Evolutionary conservation across 352 stramenopile genomes (phyloP).

Genomic region (Phytopythium boreale): DNA sequence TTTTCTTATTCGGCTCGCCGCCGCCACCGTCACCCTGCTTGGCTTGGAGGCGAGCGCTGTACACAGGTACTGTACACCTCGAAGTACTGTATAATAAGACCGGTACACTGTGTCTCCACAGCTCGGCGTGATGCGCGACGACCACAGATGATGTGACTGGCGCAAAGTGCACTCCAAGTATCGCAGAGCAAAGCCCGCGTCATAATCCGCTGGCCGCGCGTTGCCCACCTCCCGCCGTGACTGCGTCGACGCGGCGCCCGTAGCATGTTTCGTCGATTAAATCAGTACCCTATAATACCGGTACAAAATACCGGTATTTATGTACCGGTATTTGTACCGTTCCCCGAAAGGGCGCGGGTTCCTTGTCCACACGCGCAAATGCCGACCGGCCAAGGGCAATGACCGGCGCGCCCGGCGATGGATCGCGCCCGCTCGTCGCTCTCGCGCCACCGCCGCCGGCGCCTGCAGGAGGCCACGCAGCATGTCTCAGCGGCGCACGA

Average conservation of each 20-base stretch:
- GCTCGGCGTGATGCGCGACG: too few species aligned
- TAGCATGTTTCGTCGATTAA: not conserved
- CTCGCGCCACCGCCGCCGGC: slow-evolving; percentile 54
- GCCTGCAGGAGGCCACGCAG: slow-evolving; percentile 47
- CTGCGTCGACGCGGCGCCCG: not conserved
- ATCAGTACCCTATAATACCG: not conserved
- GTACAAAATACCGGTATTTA: not conserved
- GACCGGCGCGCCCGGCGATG: slow-evolving; percentile 12
- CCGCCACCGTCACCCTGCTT: too few species aligned
- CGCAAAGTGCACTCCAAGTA: too few species aligned
- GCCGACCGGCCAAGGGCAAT: not conserved
- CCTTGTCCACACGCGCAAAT: not conserved
- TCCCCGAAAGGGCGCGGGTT: not conserved
- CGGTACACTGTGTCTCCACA: too few species aligned
- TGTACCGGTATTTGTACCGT: not conserved
- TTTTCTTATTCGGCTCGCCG: too few species aligned
- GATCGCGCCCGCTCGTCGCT: slow-evolving; percentile 44
- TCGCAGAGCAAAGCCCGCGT: too few species aligned
- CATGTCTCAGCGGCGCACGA: slow-evolving; percentile 40
- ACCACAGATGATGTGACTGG: too few species aligned
- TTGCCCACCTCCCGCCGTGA: too few species aligned
- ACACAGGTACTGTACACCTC: too few species aligned
- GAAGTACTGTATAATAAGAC: too few species aligned
- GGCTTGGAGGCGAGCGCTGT: too few species aligned
- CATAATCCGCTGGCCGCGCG: too few species aligned